Conservation (phyloP, 2,329 filamentous ascomycete genomes). For the Decorospora gaudefroyi region DNA sequence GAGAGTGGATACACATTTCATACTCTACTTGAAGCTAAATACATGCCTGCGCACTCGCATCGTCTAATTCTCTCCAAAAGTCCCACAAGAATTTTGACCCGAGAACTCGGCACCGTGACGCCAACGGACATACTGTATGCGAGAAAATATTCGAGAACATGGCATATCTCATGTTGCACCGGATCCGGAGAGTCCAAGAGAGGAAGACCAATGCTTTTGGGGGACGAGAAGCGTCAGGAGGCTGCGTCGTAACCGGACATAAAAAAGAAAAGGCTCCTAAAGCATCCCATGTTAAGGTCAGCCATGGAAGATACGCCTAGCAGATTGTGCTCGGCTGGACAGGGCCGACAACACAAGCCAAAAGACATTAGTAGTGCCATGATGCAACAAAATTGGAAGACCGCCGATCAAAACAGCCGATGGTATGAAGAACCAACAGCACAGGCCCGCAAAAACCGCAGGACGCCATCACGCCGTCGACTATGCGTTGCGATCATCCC, state of each 20-base stretch:
- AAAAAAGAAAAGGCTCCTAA: slow-evolving; percentile 17
- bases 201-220: slow-evolving; percentile 44
- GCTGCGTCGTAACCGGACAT: slow-evolving; percentile 30
- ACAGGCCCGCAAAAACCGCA: slow-evolving; percentile 25
- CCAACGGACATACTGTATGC: slow-evolving; percentile 7
- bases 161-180: slow-evolving; percentile 31
- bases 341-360: slow-evolving; percentile 18
- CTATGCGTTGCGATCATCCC: slow-evolving; percentile 37
- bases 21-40: slow-evolving; percentile 41
- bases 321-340: slow-evolving; percentile 18
- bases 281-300: slow-evolving; percentile 21
- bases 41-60: slow-evolving; percentile 41
- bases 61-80: slow-evolving; percentile 32
- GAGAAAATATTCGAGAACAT: slow-evolving; percentile 31
- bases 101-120: slow-evolving; percentile 11
- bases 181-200: slow-evolving; percentile 25
- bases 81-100: slow-evolving; percentile 19
- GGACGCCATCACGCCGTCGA: slow-evolving; percentile 32
- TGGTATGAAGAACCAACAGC: slow-evolving; percentile 27
- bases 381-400: slow-evolving; percentile 27
- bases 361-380: slow-evolving; percentile 14
- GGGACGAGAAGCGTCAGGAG: slow-evolving; percentile 25
- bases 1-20: slow-evolving; percentile 33
- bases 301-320: slow-evolving; percentile 23
- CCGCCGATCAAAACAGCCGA: slow-evolving; percentile 30